A percentile compares a stretch with the other conserved stretches of the same genome.
These are phyloP conservation scores for Coemansia sp. DNA, from an alignment of 192 early-diverging fungal species.

Conservation along the genomic window DNA sequence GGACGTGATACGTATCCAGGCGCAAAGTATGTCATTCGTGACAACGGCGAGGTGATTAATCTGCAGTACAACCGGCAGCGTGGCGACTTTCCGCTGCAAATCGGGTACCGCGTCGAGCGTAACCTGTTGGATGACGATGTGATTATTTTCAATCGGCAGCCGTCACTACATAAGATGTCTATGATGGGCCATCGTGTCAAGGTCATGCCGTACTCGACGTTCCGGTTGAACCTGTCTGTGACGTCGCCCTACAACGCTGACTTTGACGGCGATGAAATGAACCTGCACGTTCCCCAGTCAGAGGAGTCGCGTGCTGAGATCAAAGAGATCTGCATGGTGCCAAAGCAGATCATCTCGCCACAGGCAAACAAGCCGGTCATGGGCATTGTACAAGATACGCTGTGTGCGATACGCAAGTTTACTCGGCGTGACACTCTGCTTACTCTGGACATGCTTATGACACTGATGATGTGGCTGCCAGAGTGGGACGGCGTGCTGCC, in stretches of 20 bases:
- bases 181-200: conserved; percentile 99
- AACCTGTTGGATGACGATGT: conserved; percentile 94
- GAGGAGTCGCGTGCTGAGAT: conserved; percentile 96
- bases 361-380: conserved; percentile 98
- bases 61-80: conserved; percentile 82
- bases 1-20: conserved; percentile 93
- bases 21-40: conserved; percentile 94
- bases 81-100: conserved; percentile 80
- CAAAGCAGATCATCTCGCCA: conserved; percentile 94
- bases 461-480: conserved; percentile 93
- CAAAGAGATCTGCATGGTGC: conserved; percentile 96
- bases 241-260: conserved; percentile 99
- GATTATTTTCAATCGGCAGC: conserved; percentile 99
- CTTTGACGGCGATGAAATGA: conserved; percentile 99
- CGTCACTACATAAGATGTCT: conserved; percentile 98
- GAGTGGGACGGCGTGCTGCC: conserved; percentile 95
- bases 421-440: conserved; percentile 92
- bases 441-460: conserved; percentile 87
- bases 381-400: conserved; percentile 99
- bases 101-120: conserved; percentile 92
- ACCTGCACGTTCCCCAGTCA: conserved; percentile 97
- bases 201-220: conserved; percentile 99
- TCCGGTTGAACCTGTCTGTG: conserved; percentile 95
- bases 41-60: conserved; percentile 92
- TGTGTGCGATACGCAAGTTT: conserved; percentile 94